Evolutionary conservation across 352 stramenopile genomes (phyloP), one percentile per base, ranked within the genome.

Genomic region (Nothophytophthora sp.): DNA sequence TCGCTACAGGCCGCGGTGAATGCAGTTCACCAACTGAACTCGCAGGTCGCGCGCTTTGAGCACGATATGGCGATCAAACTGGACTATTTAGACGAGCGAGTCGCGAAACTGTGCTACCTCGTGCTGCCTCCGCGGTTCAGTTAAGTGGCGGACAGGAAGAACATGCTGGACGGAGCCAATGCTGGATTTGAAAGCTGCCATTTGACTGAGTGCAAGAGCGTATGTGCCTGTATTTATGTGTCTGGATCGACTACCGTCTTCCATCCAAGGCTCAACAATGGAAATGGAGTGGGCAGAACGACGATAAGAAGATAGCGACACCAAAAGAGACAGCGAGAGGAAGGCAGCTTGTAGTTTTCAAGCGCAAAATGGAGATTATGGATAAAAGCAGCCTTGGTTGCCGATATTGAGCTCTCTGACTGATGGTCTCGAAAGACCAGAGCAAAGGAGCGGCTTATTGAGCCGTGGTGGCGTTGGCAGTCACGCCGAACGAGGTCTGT

Each of bases 71-170:
- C 46, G 12, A 20, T 52, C 40, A 90, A 90, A 36, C 57, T 90
- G 20, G 72, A 90, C 48, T 63, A 73, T 56, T 49, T 92, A 48
- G 81, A 89, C 36, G 54, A 78, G 32, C 75, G 81, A 22, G 70
- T 92, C 13, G 46, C 77, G 41, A 90, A 83, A 39, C 51, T 90
- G 19, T 73, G 73, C 52, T 78, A 66, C 20, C 39, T 70, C 12
- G 57, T 75, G 29, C 61, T 86, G 3, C 53, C 73, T 4, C 54
- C 67, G 15, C 50, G 60, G 13, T 53, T 74, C 45, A 55, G 47
- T 13, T 69, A 63, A 29, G 15, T 37, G 39, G 1, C 22, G 32
- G 12, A 32, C 5, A 24, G 7, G 7, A 33, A 33, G 28, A 12
- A 33, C 28, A 12, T 33, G 28, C 28, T 33, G 28, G 28, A 33